Evolutionary conservation across 2,329 filamentous ascomycete genomes (phyloP), one percentile per base, ranked within the genome.

Genomic region (Chaetomiaceae sp.): DNA sequence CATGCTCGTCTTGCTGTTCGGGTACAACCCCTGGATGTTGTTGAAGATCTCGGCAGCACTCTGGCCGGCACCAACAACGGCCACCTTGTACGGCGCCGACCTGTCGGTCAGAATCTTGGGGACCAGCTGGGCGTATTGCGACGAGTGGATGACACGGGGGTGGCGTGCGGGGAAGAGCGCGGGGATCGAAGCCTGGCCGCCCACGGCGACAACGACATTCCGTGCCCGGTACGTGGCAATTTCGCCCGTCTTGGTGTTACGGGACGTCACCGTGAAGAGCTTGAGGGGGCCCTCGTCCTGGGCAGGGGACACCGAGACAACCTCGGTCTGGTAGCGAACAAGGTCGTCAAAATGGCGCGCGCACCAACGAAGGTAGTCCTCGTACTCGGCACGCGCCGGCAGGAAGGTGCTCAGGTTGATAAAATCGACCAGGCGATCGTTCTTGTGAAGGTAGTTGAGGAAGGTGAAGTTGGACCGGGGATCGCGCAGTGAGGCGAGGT

Each of bases 321-420:
- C 91, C 66, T 95, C 86, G 61, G 85, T 83, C 54, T 81, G 79
- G 66, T 96, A 97, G 43, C 77, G 76, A 42, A 95, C 87, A 39
- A 82, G 68, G 39, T 78, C 73, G 38, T 86, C 79, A 63, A 97
- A 97, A 65, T 85, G 84, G 54, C 79, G 75, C 12, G 92, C 87
- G 65, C 89, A 96, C 92, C 92, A 97, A 55, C 86, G 81, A 69
- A 97, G 84, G 70, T 97, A 97, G 69, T 96, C 91, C 67, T 96
- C 91, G 64, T 95, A 97, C 71, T 97, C 92, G 55, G 86, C 75
- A 21, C 92, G 82, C 25, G 88, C 83, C 0, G 92, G 92, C 27
- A 95, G 71, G 72, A 96, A 96, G 0, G 92, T 96, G 62, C 82
- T 79, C 43, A 97, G 73, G 70, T 97, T 97, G 61, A 87, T 90